Percentiles rank a stretch among this genome's conserved stretches.
Evolutionary conservation across 768 basidiomycete genomes (phyloP).

Genomic region (Lactarius evosmus): DNA sequence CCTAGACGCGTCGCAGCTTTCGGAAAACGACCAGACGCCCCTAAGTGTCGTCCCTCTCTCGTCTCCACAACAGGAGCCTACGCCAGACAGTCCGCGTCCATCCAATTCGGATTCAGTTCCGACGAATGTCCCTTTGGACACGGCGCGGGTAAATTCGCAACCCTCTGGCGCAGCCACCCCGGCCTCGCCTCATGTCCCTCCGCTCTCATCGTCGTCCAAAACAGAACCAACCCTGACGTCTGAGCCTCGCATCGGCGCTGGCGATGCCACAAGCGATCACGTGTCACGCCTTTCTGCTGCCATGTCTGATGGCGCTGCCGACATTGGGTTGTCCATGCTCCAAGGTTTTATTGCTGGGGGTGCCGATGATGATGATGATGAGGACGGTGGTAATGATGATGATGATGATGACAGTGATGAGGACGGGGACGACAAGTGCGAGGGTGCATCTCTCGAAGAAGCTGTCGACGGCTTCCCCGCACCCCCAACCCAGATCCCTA

Average conservation of each 20-base stretch:
- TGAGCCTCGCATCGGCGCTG: conserved; percentile 7
- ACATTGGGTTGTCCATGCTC: conserved; percentile 67
- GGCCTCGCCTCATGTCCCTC: neutral
- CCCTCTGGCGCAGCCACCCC: neutral
- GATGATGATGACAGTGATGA: conserved; percentile 28
- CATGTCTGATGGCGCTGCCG: conserved; percentile 57
- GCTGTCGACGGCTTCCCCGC: conserved; percentile 26
- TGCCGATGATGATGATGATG: conserved; percentile 32
- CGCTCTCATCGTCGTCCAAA: conserved; percentile 1
- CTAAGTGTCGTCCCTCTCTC: neutral
- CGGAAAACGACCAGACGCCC: neutral
- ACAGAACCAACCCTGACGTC: neutral
- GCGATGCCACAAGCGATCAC: conserved; percentile 1
- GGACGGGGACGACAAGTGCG: conserved; percentile 10
- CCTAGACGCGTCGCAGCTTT: neutral
- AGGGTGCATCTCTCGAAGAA: conserved; percentile 24
- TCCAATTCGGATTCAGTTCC: neutral
- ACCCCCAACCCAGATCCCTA: conserved; percentile 24
- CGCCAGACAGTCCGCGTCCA: neutral
- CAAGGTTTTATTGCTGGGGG: conserved; percentile 45
- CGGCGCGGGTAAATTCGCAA: neutral
- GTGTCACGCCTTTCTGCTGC: conserved; percentile 37
- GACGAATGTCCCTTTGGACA: neutral
- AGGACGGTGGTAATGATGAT: conserved; percentile 23
- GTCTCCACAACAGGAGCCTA: neutral